Evolutionary conservation across 78 protist genomes (phyloP).

Genomic region (Speleostelium caveatum): DNA sequence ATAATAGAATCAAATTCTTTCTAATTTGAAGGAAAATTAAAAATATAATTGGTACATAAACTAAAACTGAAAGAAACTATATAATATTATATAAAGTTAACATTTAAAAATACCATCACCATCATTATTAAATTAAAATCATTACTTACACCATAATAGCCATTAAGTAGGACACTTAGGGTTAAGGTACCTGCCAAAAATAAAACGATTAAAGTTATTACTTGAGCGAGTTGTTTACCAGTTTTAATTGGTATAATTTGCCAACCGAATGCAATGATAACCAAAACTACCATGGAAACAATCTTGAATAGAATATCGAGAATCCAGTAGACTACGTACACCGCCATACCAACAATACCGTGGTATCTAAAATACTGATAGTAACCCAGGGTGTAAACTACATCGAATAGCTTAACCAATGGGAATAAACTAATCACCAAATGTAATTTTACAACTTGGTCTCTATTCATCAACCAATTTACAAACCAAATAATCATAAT

Average conservation of each 20-base stretch:
- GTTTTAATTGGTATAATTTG: not conserved
- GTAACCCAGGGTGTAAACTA: conserved; percentile 1
- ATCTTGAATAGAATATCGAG: conserved; percentile 21
- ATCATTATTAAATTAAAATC: no score
- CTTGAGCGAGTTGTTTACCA: not conserved
- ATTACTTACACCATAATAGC: conserved; percentile 24
- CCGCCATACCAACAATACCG: conserved; percentile 22
- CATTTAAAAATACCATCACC: not conserved
- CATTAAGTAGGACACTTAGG: conserved; percentile 1
- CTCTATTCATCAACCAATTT: conserved; percentile 19
- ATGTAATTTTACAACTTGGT: conserved; percentile 20
- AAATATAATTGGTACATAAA: conserved; percentile 33
- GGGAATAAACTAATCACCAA: conserved; percentile 28
- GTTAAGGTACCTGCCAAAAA: not conserved
- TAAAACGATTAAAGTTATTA: not conserved
- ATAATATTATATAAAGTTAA: not conserved
- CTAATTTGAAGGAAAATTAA: conserved; percentile 8
- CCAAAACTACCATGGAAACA: conserved; percentile 11
- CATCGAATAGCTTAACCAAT: conserved; percentile 13
- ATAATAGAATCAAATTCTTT: not conserved
- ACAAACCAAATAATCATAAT: conserved; percentile 2
- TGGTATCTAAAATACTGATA: not conserved
- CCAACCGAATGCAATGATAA: conserved; percentile 50
- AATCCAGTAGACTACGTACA: conserved; percentile 4
- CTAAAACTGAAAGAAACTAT: conserved; percentile 21